Base-by-base conservation (phyloP, 192 early-diverging fungal genomes). In the Coemansia nantahalensis region DNA sequence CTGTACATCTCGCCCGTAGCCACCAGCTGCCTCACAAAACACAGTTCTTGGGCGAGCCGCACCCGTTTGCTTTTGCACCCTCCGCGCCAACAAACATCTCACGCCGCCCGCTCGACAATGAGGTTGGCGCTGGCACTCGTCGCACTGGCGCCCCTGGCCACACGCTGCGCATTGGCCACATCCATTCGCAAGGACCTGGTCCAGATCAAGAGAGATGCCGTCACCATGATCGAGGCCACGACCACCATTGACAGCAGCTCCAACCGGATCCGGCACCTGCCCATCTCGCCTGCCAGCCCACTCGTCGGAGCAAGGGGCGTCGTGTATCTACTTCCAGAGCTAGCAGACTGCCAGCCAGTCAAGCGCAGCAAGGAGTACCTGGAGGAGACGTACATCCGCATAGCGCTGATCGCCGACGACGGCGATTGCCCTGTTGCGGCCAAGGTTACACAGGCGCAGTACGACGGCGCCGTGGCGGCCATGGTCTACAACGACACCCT, bases 181-280 rank as follows among this genome's bases (percentile, higher is more conserved):
- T 65, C 60, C 40, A 67, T 76, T 38, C 72, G 72, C 56, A 76
- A 68, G 21, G 65, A 76, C 33, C 49, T 76, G 15, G 72, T 76
- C 39, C 65, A 68, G 18, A 56, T 76, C 18, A 57, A 76, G 41
- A 57, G 68, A 34, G 72, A 76, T 23, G 38, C 58, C 11, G 56
- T 76, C 13, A 45, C 64, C 8, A 51, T 59, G 21, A 60, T 76
- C 7, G 51, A 62, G 11, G 72, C 65, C 11, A 68, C 72, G 23
- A 55, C 72, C 2, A 54, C 48, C 24, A 39, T 76, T 1, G 65
- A 68, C 39, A 63, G 65, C 57, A 68, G 45, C 47, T 33, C 55
- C 3, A 46, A 47, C 15, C 45, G 57, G 24, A 65, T 76, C 12
- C 40, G 47, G 5, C 59, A 51, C 35, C 53, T 76, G 21, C 30